phyloP scores from a whole-genome alignment of 306 rosid genomes.

The Prosopis cineraria region DNA sequence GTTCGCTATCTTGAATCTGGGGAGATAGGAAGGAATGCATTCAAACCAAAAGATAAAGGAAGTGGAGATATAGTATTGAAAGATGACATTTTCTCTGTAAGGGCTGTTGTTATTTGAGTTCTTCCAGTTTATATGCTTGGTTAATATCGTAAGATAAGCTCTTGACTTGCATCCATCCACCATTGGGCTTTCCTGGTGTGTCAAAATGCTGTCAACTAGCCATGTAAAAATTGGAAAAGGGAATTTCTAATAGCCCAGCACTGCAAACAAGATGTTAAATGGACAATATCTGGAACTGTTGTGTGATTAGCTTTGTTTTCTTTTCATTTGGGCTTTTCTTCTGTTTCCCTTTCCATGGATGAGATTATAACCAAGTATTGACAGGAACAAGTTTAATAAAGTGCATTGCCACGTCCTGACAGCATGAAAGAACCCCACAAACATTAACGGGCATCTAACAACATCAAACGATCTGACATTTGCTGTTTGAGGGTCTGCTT shows the following conservation, averaged over 20 bases:
- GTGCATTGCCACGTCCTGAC: background rate
- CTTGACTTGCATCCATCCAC: slow-evolving; percentile 5
- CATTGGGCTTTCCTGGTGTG: background rate
- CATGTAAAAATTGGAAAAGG: slow-evolving; percentile 10
- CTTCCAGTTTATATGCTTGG: background rate
- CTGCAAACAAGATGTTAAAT: background rate
- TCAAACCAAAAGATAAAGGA: slow-evolving; percentile 36
- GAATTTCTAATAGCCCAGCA: background rate
- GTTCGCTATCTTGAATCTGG: slow-evolving; percentile 56
- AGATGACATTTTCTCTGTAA: slow-evolving; percentile 44
- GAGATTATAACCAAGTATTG: background rate
- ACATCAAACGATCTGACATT: background rate
- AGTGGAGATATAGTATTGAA: slow-evolving; percentile 29
- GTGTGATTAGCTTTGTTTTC: background rate
- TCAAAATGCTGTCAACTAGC: background rate
- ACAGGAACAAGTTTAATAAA: background rate
- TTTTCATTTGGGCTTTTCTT: background rate
- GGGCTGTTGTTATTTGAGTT: slow-evolving; percentile 29
- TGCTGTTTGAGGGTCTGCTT: background rate
- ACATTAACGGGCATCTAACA: background rate
- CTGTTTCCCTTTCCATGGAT: background rate
- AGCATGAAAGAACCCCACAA: background rate
- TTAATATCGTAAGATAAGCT: slow-evolving; percentile 11
- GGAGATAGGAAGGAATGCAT: slow-evolving; percentile 42
- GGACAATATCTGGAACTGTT: background rate